Evolutionary conservation across 2,329 filamentous ascomycete species (phyloP).

Genomic region (Phialophora chinensis): DNA sequence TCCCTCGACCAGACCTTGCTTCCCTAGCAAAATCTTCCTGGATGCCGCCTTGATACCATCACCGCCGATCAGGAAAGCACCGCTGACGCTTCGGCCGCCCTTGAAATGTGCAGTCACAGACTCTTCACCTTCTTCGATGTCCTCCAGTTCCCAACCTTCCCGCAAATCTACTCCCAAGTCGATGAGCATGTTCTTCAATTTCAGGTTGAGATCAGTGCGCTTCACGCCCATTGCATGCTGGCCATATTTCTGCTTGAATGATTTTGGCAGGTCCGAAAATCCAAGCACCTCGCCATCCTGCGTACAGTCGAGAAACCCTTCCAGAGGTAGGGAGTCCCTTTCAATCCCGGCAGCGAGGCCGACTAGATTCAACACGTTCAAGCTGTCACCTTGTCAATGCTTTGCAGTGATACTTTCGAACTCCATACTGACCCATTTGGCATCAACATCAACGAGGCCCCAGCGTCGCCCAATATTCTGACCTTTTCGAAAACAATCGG

Average conservation of each 20-base stretch:
- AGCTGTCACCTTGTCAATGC: slow-evolving; percentile 7
- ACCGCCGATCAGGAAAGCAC: slow-evolving; percentile 57
- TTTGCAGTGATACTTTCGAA: too few relatives aligned
- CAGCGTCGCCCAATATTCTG: slow-evolving; percentile 28
- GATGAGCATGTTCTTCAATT: slow-evolving; percentile 26
- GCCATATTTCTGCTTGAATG: slow-evolving; percentile 26
- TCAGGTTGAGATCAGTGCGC: slow-evolving; percentile 29
- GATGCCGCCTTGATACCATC: slow-evolving; percentile 50
- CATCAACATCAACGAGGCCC: slow-evolving; percentile 31
- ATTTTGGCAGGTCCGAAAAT: slow-evolving; percentile 20
- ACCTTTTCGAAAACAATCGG: slow-evolving; percentile 33
- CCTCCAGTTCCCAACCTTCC: slow-evolving; percentile 36
- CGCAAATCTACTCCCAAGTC: slow-evolving; percentile 24
- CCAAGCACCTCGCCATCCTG: slow-evolving; percentile 23
- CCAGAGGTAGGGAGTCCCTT: slow-evolving; percentile 12
- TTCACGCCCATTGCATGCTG: slow-evolving; percentile 26
- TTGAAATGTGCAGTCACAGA: slow-evolving; percentile 54
- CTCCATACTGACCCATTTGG: slow-evolving; percentile 26
- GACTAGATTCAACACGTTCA: slow-evolving; percentile 26
- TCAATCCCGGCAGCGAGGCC: slow-evolving; percentile 19
- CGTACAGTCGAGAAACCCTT: slow-evolving; percentile 20
- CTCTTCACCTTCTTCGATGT: slow-evolving; percentile 45
- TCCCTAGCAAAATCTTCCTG: slow-evolving; percentile 22
- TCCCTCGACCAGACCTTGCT: slow-evolving; percentile 17
- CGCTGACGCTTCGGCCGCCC: slow-evolving; percentile 52